Evolutionary conservation across 805 yeast species (phyloP).

Genomic region (Maudiozyma turicensis): DNA sequence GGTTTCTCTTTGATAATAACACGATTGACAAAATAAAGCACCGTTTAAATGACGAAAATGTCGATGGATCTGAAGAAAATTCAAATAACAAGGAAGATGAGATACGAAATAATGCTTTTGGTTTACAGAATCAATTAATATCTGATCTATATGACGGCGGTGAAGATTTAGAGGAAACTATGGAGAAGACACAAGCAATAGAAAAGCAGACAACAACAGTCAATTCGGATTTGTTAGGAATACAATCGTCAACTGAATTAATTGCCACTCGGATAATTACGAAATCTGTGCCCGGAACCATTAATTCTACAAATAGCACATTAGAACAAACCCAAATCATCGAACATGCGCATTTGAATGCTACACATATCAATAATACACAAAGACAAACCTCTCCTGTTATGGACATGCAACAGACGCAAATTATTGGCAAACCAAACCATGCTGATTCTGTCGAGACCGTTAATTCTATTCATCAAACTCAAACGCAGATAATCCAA

Average conservation of each 20-base stretch:
- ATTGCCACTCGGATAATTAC: background rate
- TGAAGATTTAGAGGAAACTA: slow-evolving; percentile 7
- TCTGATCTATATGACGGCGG: slow-evolving; percentile 20
- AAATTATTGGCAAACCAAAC: too few species aligned
- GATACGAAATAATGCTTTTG: background rate
- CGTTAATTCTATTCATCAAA: too few species aligned
- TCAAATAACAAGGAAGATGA: background rate
- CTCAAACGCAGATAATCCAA: too few species aligned
- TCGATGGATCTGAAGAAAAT: background rate
- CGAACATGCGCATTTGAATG: too few species aligned
- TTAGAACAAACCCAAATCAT: too few species aligned
- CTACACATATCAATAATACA: too few species aligned
- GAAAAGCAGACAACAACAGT: background rate
- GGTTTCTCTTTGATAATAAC: slow-evolving; percentile 19
- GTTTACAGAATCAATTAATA: slow-evolving; percentile 8
- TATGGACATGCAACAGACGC: too few species aligned
- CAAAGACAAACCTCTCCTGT: too few species aligned
- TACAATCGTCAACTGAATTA: background rate
- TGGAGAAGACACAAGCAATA: background rate
- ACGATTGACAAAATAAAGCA: slow-evolving; percentile 15
- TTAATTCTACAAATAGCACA: too few species aligned
- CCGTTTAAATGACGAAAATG: slow-evolving; percentile 12
- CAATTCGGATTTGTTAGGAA: background rate
- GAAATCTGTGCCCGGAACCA: too few species aligned
- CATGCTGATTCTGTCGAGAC: too few species aligned